Base-by-base conservation (phyloP, 805 yeast genomes). In the Metschnikowia aberdeeniae region DNA sequence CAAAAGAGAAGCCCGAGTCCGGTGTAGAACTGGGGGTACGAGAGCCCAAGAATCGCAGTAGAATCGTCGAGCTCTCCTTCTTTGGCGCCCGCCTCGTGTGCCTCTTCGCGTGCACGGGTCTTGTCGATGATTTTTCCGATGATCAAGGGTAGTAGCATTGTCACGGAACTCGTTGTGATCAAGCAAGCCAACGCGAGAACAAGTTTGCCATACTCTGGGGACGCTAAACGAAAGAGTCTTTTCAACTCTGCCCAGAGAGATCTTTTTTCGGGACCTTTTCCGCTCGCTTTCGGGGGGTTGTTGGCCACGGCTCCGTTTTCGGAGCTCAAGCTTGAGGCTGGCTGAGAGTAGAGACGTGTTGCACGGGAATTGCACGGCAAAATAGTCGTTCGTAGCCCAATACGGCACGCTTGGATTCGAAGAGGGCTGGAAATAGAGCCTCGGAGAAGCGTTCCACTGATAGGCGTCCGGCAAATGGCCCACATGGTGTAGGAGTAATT, bases 51-150 rank as follows among this genome's bases (percentile, higher is more conserved):
- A 12, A 67, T 55, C 29, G 30, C 27, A 6, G 31, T 24, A 20
- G 37, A 40, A 10, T 46, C 53, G 7, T 45, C 51, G 10, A 29
- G 38, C 11, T 36, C 45, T 6, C 31, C 38, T n/a, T 28, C 28
- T 11, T 11, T 13, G 17, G 20, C 28, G 8, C 24, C 46, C 0
- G 36, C n/a, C 77, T 19, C 55, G 45, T 29, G 49, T 28, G 30
- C 45, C 6, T 35, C 24, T 46, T 45, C 42, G 2, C 30, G 38
- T 2, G 63, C 67, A 42, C 67, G 76, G 4, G 86, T 81, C 2
- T 82, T 76, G 62, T 90, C 98, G 17, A 92, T 76, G 40, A 90
- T 82, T 57, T 86, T 86, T 28, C 98, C 98, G 45, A 92, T 85
- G 20, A 88, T 73, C 36, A 84, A 69, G 6, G 98, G 98, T 35